These are phyloP conservation scores for Pestalotiopsis sp. DNA, from an alignment of 2,329 filamentous ascomycete genomes.

Conservation along the genomic window DNA sequence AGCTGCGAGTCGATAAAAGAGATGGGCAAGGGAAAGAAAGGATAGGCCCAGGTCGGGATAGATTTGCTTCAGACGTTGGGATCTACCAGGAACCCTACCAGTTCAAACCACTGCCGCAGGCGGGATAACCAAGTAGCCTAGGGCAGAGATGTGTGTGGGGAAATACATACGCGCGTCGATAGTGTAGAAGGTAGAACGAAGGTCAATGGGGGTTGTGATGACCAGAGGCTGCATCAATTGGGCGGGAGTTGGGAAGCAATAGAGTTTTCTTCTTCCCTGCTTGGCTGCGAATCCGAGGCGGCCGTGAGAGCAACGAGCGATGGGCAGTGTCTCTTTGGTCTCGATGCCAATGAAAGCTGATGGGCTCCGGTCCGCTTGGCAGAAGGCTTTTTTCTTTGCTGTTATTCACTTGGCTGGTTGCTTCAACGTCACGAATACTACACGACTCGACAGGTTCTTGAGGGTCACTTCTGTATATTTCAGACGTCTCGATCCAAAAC, in stretches of 20 bases:
- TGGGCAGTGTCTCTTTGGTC: not conserved
- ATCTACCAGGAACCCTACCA: not conserved
- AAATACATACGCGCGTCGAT: not conserved
- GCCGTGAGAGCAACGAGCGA: not conserved
- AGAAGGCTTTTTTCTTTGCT: not conserved
- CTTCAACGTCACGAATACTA: not conserved
- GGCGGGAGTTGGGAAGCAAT: not conserved
- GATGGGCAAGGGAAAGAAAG: not conserved
- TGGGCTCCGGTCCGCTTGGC: not conserved
- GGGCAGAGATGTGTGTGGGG: not conserved
- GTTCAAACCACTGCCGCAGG: not conserved
- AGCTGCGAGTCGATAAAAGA: not conserved
- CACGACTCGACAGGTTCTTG: not conserved
- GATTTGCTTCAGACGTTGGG: not conserved
- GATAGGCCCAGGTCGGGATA: not conserved
- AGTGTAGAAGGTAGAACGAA: not conserved
- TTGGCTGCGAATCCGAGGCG: not conserved
- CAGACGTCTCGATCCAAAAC: not conserved
- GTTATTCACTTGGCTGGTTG: not conserved
- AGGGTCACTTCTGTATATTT: not conserved
- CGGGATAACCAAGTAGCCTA: not conserved
- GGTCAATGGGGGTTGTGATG: not conserved
- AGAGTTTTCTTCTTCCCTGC: not conserved
- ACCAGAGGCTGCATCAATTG: not conserved
- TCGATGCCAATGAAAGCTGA: not conserved